A percentile compares a stretch with the other conserved stretches of the same genome.
These are phyloP conservation scores for Geosmithia flava DNA, from an alignment of 2,329 filamentous ascomycete genomes.

Conservation along the genomic window DNA sequence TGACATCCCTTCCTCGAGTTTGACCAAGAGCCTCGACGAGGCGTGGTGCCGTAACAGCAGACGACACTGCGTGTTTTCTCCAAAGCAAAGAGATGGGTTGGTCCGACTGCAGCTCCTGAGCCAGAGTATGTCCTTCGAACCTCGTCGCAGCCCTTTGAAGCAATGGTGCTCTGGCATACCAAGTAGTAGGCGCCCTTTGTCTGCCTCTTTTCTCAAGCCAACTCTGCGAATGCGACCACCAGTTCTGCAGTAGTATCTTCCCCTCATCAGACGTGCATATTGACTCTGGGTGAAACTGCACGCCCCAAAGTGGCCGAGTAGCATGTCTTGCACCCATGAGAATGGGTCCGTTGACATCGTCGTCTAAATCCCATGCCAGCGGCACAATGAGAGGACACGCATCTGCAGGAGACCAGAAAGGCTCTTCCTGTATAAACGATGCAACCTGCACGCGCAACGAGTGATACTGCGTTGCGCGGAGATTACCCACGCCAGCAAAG, in stretches of 20 bases:
- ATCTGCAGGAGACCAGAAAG: constrained; percentile 10
- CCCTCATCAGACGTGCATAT: constrained; percentile 65
- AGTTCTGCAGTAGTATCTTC: constrained; percentile 54
- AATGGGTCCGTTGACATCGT: constrained; percentile 33
- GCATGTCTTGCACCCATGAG: constrained; percentile 68
- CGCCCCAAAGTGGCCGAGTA: constrained; percentile 64
- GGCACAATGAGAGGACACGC: constrained; percentile 33
- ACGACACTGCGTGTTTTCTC: neutral
- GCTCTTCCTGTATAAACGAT: neutral
- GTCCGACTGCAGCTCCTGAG: neutral
- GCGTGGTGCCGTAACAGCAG: neutral
- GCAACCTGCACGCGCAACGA: constrained; percentile 27
- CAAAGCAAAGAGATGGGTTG: neutral
- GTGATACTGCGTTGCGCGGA: constrained; percentile 70
- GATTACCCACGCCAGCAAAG: constrained; percentile 46
- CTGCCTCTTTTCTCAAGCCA: constrained; percentile 26
- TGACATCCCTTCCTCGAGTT: neutral
- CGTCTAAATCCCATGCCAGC: constrained; percentile 42
- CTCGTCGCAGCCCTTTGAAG: neutral
- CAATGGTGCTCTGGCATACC: neutral
- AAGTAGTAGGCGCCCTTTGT: neutral
- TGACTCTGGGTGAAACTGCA: constrained; percentile 88
- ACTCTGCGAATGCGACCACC: constrained; percentile 53
- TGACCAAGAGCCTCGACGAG: constrained; percentile 2
- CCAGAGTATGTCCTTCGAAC: neutral